Evolutionary conservation across 2,329 filamentous ascomycete genomes (phyloP), one percentile per base, ranked within the genome.

Genomic region (Acrocalymma vagum): DNA sequence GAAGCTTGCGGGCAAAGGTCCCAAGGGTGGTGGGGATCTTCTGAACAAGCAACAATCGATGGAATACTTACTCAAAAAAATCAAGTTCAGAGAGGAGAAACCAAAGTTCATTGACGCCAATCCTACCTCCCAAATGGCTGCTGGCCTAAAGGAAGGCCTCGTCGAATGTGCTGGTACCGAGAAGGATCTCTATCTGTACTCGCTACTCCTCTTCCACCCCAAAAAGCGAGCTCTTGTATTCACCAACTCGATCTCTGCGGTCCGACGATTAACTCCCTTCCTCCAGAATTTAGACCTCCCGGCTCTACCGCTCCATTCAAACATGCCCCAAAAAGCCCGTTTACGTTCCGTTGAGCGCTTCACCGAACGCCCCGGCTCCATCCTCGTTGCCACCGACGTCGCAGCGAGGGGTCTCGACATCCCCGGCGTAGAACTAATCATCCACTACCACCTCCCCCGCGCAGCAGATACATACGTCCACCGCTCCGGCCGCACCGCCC

Each of bases 101-200:
- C 94, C 94, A 3, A 91, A 88, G 58, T 96, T 95, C 60, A 84
- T 99, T 51, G 94, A 99, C 63, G 87, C 90, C 43, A 96, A 96
- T 60, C 94, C 94, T 0, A 77, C 87, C 1, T 87, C 85, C 7
- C 91, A 95, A 61, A 95, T 99, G 88, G 92, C 94, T 0, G 79
- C 86, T 13, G 83, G 85, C 2, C 77, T 99, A 5, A 90, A 87
- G 50, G 94, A 99, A 73, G 92, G 92, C 1, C 79, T 99, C 26
- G 83, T 99, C 20, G 91, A 97, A 72, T 99, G 94, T 62, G 87
- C 84, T 25, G 90, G 90, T 5, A 92, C 91, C 72, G 94, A 99
- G 66, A 99, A 99, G 82, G 94, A 99, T 69, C 83, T 99, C 8
- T 97, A 93, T 54, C 85, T 97, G 26, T 99, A 99, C 71, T 82